phyloP scores from a whole-genome alignment of 805 yeast genomes.

The Monosporozyma siamensis region DNA sequence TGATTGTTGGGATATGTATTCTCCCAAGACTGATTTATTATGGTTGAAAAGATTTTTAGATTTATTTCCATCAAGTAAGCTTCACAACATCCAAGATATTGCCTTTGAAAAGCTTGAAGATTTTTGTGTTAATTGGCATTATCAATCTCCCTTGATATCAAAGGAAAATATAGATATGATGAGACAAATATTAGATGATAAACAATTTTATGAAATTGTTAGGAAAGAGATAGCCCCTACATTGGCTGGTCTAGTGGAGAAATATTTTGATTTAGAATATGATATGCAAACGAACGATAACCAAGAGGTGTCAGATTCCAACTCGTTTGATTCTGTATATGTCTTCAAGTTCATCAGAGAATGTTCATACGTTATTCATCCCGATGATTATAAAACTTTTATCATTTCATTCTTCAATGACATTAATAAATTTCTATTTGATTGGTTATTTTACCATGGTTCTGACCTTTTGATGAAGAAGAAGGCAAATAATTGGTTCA shows the following conservation, averaged over 20 bases:
- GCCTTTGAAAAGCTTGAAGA: conserved; percentile 8
- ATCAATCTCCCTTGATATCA: neutral
- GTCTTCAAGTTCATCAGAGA: conserved; percentile 9
- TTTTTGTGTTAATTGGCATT: conserved; percentile 14
- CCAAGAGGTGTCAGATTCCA: neutral
- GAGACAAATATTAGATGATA: conserved; percentile 9
- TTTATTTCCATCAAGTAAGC: conserved; percentile 4
- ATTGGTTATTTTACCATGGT: conserved; percentile 17
- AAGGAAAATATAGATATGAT: conserved; percentile 7
- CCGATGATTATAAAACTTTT: conserved; percentile 7
- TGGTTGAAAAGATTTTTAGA: conserved; percentile 16
- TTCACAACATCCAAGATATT: conserved; percentile 3
- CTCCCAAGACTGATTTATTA: neutral
- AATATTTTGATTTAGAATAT: conserved; percentile 17
- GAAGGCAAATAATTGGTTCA: conserved; percentile 18
- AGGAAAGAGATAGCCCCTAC: conserved; percentile 6
- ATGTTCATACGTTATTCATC: conserved; percentile 10
- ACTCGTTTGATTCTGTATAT: conserved; percentile 7
- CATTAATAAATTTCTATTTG: conserved; percentile 15
- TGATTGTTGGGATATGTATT: conserved; percentile 28
- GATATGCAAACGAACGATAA: conserved; percentile 6
- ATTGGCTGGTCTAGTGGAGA: conserved; percentile 11
- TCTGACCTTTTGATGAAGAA: neutral
- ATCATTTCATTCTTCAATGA: conserved; percentile 16
- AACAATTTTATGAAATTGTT: conserved; percentile 8